These are phyloP conservation scores for Pseudocercospora crystallina DNA, from an alignment of 2,329 filamentous ascomycete species.

Conservation along the genomic window DNA sequence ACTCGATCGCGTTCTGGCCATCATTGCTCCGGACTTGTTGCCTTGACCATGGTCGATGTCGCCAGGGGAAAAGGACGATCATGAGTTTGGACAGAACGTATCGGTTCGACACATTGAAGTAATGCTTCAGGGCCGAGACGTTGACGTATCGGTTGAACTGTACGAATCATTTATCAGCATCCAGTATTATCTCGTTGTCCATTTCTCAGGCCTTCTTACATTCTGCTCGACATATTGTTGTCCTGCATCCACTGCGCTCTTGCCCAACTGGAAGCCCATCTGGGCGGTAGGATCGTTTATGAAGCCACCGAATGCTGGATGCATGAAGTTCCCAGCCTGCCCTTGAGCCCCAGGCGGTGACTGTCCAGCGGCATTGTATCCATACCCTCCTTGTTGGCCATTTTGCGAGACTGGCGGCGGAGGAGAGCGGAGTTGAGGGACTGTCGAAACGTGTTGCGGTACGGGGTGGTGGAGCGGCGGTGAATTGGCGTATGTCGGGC, in stretches of 20 bases:
- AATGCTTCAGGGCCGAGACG: slow-evolving; percentile 91
- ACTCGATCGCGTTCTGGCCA: slow-evolving; percentile 56
- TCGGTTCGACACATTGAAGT: slow-evolving; percentile 98
- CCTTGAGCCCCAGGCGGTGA: slow-evolving; percentile 53
- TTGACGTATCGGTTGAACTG: slow-evolving; percentile 83
- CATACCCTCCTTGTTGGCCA: slow-evolving; percentile 63
- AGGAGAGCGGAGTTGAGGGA: slow-evolving; percentile 93
- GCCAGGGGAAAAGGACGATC: slow-evolving; percentile 94
- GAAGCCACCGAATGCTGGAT: slow-evolving; percentile 78
- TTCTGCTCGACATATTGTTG: slow-evolving; percentile 96
- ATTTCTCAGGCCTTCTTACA: slow-evolving; percentile 54
- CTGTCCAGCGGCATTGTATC: slow-evolving; percentile 50
- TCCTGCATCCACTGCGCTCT: slow-evolving; percentile 85
- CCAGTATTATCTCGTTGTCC: background rate
- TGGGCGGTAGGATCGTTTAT: slow-evolving; percentile 95
- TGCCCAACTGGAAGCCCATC: slow-evolving; percentile 90
- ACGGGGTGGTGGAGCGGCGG: slow-evolving; percentile 95
- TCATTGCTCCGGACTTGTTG: slow-evolving; percentile 69
- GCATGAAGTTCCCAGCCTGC: slow-evolving; percentile 37
- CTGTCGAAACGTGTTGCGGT: slow-evolving; percentile 96
- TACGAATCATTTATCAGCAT: background rate
- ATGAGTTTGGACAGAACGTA: slow-evolving; percentile 93
- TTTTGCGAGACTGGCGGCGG: slow-evolving; percentile 73
- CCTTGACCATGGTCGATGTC: slow-evolving; percentile 95
- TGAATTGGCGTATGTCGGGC: slow-evolving; percentile 76